Evolutionary conservation across 306 rosid genomes (phyloP), one percentile per base, ranked within the genome.

Genomic region (Albizia julibrissin): DNA sequence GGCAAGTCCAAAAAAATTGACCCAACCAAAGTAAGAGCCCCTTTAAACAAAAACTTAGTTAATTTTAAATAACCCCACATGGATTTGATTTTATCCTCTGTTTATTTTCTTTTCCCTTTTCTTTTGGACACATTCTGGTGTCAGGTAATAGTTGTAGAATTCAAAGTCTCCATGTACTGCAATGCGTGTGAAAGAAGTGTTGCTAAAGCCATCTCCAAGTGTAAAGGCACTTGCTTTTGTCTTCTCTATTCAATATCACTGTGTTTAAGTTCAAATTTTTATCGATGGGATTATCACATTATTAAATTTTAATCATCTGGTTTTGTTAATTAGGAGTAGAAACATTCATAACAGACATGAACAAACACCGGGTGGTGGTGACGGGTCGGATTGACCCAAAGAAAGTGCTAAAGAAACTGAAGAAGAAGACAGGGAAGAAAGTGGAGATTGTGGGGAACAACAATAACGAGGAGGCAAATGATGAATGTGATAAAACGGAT

Each of bases 171-270:
- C 47, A 91, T 95, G 97, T 75, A 95, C 62, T 95, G 98, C 46
- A 86, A 90, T 52, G 92, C 95, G 43, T 95, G 99, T 27, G 97
- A 95, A 71, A 89, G 88, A 89, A 86, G 77, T 52, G 84, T 95
- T 29, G 98, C 88, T 72, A 89, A 91, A 86, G 79, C 74, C 80
- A 80, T 95, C 27, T 85, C 92, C 88, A 91, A 91, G 69, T 74
- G 91, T 49, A 88, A 91, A 93, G 99, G 99, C 85, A 70, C 52
- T 64, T 4, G 12, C 33, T 26, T 37, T 37, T 37, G 26, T 26
- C 15, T 80, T 22, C 40, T 64, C 21, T 3, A 12, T 61, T 37
- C 15, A 3, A 3, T 4, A 5, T 8, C 0, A 15, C 39, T n/a
- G 1, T 6, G 1, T 14, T 37, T 19, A n/a, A 39, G 8, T 5